Evolutionary conservation across 2,329 filamentous ascomycete species (phyloP), one percentile per base, ranked within the genome.

Genomic region (Pseudogymnoascus pannorum): DNA sequence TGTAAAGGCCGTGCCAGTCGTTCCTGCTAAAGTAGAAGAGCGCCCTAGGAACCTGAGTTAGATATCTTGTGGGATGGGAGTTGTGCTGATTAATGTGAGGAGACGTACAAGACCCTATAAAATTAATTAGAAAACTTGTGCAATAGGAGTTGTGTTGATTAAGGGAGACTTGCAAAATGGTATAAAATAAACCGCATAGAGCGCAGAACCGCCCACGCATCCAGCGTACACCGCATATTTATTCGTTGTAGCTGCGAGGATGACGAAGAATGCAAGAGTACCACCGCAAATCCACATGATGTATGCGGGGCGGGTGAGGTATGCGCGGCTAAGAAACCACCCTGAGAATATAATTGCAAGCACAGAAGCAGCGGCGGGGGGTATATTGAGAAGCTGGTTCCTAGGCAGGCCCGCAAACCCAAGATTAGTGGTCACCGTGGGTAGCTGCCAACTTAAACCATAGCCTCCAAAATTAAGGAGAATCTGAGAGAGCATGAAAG

Each of bases 371-470:
- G 73, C 75, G 31, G 77, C 76, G 0, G 76, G 76, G 0, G 77
- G 76, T n/a, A 79, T 76, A 61, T 78, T 77, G 6, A 78, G 71
- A 4, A 79, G 67, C 60, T 78, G 76, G 62, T 79, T 79, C 20
- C 72, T 68, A 0, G 76, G 77, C 14, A 78, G 68, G 1, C 68
- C 68, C 2, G 73, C 74, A 60, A 78, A 78, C 4, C 76, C 76
- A 0, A 78, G 69, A 35, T 70, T 72, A 0, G 76, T 77, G 7
- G 75, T 75, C 31, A 77, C 73, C 1, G 73, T 77, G 0, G 76
- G 76, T 1, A 77, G 66, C 11, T 76, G 72, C 75, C 75, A 78
- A 4, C 69, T 75, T 9, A 78, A 64, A 0, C 72, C 75, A 59
- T 78, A 77, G 0, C 74, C 75, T 2, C 72, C 75, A 5, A 78